Evolutionary conservation across 2,329 filamentous ascomycete species (phyloP).

Genomic region (Hysterium pulicare): DNA sequence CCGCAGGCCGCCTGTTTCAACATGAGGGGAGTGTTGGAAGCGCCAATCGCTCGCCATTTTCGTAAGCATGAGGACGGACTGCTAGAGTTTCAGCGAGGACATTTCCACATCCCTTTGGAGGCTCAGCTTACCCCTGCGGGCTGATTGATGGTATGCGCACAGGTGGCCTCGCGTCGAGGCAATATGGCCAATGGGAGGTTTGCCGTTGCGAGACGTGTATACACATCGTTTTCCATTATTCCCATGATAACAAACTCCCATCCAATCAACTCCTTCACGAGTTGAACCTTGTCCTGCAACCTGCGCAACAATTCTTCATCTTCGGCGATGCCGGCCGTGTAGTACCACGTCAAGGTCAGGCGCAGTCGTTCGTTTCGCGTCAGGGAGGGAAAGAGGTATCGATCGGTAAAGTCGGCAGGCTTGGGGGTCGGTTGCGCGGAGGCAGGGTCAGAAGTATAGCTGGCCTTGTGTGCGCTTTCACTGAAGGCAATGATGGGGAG

Average conservation of each 20-base stretch:
- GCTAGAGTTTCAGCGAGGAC: constrained; percentile 1
- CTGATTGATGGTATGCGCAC: constrained; percentile 44
- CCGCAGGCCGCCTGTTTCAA: constrained; percentile 37
- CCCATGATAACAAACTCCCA: constrained; percentile 50
- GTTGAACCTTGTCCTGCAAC: constrained; percentile 42
- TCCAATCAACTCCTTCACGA: constrained; percentile 41
- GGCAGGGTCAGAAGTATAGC: background rate
- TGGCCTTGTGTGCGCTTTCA: background rate
- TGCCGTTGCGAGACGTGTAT: constrained; percentile 42
- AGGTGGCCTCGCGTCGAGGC: constrained; percentile 46
- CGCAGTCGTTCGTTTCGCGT: constrained; percentile 36
- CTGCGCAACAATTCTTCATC: constrained; percentile 41
- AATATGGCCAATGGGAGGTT: constrained; percentile 42
- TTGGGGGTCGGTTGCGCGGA: background rate
- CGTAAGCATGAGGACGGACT: constrained; percentile 41
- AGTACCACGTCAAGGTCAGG: constrained; percentile 45
- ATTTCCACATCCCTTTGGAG: background rate
- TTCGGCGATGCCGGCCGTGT: constrained; percentile 39
- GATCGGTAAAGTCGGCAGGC: constrained; percentile 8
- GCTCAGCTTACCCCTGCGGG: constrained; percentile 28
- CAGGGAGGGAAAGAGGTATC: constrained; percentile 35
- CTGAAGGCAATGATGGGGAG: background rate
- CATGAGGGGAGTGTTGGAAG: constrained; percentile 41
- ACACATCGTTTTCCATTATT: constrained; percentile 43
- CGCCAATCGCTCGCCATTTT: constrained; percentile 47